A percentile compares a stretch with the other conserved stretches of the same genome.
phyloP scores from a whole-genome alignment of 371 early-diverging fungal species.

The Mortierella sp. region DNA sequence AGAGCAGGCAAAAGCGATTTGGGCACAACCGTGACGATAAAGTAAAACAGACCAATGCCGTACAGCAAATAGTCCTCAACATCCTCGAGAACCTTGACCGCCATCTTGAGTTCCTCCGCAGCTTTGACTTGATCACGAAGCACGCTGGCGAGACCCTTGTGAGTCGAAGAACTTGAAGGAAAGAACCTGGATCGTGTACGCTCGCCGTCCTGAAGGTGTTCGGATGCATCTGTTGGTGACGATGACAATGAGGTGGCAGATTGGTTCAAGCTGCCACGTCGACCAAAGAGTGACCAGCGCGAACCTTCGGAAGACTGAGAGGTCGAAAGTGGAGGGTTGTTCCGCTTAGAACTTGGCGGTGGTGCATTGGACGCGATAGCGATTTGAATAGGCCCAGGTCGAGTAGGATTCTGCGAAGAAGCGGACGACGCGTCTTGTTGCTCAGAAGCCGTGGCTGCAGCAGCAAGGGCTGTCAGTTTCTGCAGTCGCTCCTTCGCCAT shows the following conservation, averaged over 20 bases:
- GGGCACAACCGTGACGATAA: constrained; percentile 57
- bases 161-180: constrained; percentile 7
- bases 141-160: constrained; percentile 45
- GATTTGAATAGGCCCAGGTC: constrained; percentile 16
- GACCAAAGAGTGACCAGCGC: constrained; percentile 55
- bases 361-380: constrained; percentile 11
- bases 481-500: constrained; percentile 41
- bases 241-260: constrained; percentile 29
- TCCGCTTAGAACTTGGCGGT: constrained; percentile 21
- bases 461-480: constrained; percentile 24
- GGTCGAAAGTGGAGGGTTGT: constrained; percentile 19
- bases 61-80: constrained; percentile 57
- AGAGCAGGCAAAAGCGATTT: constrained; percentile 55
- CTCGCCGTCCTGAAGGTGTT: constrained; percentile 13
- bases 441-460: not conserved
- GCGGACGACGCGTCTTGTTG: not conserved
- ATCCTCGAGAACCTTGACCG: constrained; percentile 55
- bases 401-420: not conserved
- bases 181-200: constrained; percentile 29
- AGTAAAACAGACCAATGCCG: constrained; percentile 58
- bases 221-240: constrained; percentile 21
- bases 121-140: constrained; percentile 46
- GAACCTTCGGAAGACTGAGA: constrained; percentile 43
- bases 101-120: constrained; percentile 43
- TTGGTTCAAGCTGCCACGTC: constrained; percentile 28